phyloP scores from a whole-genome alignment of 345 rosid species.

The Melaleuca quinquenervia region DNA sequence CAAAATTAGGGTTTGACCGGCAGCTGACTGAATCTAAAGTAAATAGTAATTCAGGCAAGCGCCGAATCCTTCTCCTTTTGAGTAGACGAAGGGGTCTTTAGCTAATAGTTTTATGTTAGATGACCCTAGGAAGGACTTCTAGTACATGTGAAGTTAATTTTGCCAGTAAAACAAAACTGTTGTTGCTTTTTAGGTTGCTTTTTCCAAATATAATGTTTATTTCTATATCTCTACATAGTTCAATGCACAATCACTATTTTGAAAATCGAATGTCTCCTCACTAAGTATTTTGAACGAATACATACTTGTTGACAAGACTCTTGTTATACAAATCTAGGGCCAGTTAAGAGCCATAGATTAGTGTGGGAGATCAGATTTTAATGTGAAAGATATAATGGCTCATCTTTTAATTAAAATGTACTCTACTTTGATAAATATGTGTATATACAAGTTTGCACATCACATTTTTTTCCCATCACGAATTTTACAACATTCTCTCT shows the following conservation, averaged over 20 bases:
- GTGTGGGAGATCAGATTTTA: not conserved
- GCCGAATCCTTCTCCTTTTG: not conserved
- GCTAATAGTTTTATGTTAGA: not conserved
- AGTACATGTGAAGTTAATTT: not conserved
- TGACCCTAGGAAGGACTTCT: not conserved
- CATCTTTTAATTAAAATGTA: not conserved
- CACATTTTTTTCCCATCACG: not conserved
- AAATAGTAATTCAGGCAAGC: not conserved
- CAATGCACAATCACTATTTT: not conserved
- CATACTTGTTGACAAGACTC: not conserved
- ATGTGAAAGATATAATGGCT: not conserved
- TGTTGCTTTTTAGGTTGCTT: not conserved
- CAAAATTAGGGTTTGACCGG: not conserved
- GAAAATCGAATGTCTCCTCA: not conserved
- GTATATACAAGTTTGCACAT: not conserved
- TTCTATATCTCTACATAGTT: not conserved
- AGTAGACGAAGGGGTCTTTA: not conserved
- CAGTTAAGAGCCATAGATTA: not conserved
- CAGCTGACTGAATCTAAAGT: not conserved
- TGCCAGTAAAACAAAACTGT: not conserved
- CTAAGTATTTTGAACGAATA: not conserved
- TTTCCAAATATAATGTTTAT: not conserved
- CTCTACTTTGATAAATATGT: not conserved
- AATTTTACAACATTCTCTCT: not conserved
- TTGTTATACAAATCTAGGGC: not conserved